phyloP scores from a whole-genome alignment of 345 rosid genomes.

The Triadica sebifera region DNA sequence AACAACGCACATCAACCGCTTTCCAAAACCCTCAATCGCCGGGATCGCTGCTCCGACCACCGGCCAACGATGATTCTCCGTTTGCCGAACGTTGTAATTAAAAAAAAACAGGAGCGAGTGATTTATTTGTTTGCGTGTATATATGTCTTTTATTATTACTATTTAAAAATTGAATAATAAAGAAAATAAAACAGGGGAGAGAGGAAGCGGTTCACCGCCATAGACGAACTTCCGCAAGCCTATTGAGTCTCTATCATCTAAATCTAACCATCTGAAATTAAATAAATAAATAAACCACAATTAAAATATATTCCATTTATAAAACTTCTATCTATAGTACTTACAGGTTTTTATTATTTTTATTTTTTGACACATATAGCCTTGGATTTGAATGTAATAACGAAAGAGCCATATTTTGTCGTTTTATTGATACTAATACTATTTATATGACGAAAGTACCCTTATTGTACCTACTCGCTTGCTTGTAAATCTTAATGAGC shows the following conservation, averaged over 20 bases:
- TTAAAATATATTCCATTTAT: neutral
- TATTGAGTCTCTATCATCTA: neutral
- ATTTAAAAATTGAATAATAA: no score
- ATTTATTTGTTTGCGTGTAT: neutral
- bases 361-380: neutral
- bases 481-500: neutral
- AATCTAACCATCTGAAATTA: conserved; percentile 14
- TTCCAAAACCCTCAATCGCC: neutral
- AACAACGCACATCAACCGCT: conserved; percentile 6
- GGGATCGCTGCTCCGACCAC: conserved; percentile 22
- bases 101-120: neutral
- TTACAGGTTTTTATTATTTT: neutral
- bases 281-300: neutral
- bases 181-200: neutral
- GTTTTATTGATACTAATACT: neutral
- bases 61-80: conserved; percentile 13
- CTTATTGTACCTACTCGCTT: neutral
- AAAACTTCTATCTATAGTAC: neutral
- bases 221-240: conserved; percentile 5
- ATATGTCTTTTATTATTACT: neutral
- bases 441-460: neutral
- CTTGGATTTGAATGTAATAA: neutral
- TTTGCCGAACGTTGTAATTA: neutral
- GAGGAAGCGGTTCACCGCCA: conserved; percentile 14
- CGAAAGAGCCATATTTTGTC: neutral